Evolutionary conservation across 78 protist genomes (phyloP), one percentile per base, ranked within the genome.

Genomic region (Acrasis kona): DNA sequence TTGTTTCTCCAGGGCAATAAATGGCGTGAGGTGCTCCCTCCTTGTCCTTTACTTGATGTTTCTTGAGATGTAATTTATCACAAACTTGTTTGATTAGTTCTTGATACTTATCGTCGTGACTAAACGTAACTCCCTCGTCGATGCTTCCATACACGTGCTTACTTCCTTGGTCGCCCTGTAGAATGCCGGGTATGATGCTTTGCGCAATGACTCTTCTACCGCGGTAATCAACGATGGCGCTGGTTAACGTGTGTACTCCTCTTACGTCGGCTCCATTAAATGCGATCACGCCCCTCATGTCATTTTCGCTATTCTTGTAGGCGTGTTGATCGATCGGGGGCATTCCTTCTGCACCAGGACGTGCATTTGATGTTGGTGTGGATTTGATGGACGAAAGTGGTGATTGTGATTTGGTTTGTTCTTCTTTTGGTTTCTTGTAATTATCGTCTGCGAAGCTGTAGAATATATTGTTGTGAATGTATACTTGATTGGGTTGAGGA

Each of bases 151-250:
- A 85, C 2, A 65, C 19, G 31, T 80, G 74, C 0, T 64, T 41
- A 10, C 81, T 66, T 30, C 87, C 68, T 10, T 70, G 39, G 57
- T 85, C 89, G 19, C 70, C 80, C 39, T 65, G 42, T 31, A 85
- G 70, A 37, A 85, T 81, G 57, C 89, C 89, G 28, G 89, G 89
- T 0, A 85, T 75, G 41, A 85, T 65, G 37, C 81, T 50, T 66
- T 85, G 89, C 10, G 87, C 84, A 2, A 85, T 38, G n/a, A 85
- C 57, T 35, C 89, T 30, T 38, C 77, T 79, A 37, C 89, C 89
- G 61, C 71, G 41, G n/a, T 85, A 85, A 39, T 85, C 85, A 37
- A 85, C 57, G 2, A 85, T 81, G 32, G 87, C 86, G 27, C 87
- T 85, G 9, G 81, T 64, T 2, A 85, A 36, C 0, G 89, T 85